phyloP scores from a whole-genome alignment of 805 yeast species.

The Ascoidea asiatica region DNA sequence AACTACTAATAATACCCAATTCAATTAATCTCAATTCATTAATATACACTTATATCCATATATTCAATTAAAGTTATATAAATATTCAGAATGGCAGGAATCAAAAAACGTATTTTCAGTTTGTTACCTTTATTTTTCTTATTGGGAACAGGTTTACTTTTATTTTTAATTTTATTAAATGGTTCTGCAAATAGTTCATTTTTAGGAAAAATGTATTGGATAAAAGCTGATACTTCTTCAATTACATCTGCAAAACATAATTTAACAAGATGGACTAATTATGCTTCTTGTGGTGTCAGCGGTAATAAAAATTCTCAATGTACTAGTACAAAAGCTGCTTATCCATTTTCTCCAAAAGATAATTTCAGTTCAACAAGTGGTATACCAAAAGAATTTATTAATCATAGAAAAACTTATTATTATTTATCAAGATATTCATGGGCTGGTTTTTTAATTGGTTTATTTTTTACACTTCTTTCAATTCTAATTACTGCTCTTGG shows the following conservation, averaged over 20 bases:
- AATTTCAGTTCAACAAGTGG: constrained; percentile 43
- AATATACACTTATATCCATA: no score
- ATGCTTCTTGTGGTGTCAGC: constrained; percentile 52
- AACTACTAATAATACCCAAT: no score
- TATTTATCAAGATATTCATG: constrained; percentile 56
- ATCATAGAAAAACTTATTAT: constrained; percentile 42
- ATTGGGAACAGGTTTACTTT: constrained; percentile 36
- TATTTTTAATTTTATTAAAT: constrained; percentile 52
- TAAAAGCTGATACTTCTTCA: constrained; percentile 50
- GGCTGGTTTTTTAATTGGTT: constrained; percentile 45
- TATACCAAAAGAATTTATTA: constrained; percentile 40
- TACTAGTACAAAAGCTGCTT: constrained; percentile 41
- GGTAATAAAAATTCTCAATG: constrained; percentile 20
- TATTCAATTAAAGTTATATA: no score
- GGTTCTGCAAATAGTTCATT: constrained; percentile 45
- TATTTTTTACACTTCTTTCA: constrained; percentile 39
- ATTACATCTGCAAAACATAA: constrained; percentile 33
- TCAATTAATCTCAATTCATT: no score
- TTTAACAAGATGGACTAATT: constrained; percentile 66
- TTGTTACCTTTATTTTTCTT: no score
- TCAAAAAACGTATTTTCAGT: no score
- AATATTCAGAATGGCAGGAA: no score
- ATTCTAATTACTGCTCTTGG: constrained; percentile 22
- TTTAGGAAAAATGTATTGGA: constrained; percentile 56
- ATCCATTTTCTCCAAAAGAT: constrained; percentile 63